phyloP scores from a whole-genome alignment of 176 grass and related monocot genomes.

The Alopecurus myosuroides region DNA sequence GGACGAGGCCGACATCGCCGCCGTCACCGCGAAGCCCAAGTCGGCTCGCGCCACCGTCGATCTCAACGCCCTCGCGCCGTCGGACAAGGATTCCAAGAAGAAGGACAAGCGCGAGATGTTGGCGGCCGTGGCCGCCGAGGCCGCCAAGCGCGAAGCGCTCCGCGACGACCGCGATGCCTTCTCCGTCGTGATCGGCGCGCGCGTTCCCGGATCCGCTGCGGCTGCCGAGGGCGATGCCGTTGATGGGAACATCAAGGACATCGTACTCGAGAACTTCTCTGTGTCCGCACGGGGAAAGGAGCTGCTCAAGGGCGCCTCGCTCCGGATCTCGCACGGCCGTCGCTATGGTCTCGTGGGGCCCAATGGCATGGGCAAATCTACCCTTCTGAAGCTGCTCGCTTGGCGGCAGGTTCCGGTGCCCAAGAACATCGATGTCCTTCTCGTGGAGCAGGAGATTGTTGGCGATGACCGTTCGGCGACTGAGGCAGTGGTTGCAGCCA shows the following conservation, averaged over 20 bases:
- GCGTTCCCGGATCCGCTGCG: slow-evolving; percentile 27
- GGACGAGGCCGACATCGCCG: slow-evolving; percentile 32
- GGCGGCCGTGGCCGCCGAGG: slow-evolving; percentile 48
- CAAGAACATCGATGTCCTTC: slow-evolving; percentile 77
- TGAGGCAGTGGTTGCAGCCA: slow-evolving; percentile 74
- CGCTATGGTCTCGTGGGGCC: slow-evolving; percentile 86
- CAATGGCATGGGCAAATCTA: slow-evolving; percentile 94
- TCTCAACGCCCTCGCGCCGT: slow-evolving; percentile 31
- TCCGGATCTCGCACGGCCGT: slow-evolving; percentile 81
- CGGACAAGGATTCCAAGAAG: slow-evolving; percentile 84
- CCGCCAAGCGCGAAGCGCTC: slow-evolving; percentile 62
- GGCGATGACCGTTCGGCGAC: slow-evolving; percentile 67
- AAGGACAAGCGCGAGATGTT: slow-evolving; percentile 71
- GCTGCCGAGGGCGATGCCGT: slow-evolving; percentile 18
- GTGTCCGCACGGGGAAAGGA: slow-evolving; percentile 89
- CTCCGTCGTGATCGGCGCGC: slow-evolving; percentile 80
- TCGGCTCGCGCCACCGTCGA: slow-evolving; percentile 27
- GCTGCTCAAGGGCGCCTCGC: slow-evolving; percentile 75
- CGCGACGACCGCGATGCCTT: slow-evolving; percentile 89
- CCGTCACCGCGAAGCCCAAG: slow-evolving; percentile 36
- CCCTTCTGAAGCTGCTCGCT: slow-evolving; percentile 76
- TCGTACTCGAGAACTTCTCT: slow-evolving; percentile 82
- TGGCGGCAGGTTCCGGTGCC: slow-evolving; percentile 91
- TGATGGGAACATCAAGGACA: slow-evolving; percentile 73
- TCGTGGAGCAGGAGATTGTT: slow-evolving; percentile 92